These are phyloP conservation scores for Vitis rupestris DNA, from an alignment of 164 flowering plant genomes.

Conservation along the genomic window DNA sequence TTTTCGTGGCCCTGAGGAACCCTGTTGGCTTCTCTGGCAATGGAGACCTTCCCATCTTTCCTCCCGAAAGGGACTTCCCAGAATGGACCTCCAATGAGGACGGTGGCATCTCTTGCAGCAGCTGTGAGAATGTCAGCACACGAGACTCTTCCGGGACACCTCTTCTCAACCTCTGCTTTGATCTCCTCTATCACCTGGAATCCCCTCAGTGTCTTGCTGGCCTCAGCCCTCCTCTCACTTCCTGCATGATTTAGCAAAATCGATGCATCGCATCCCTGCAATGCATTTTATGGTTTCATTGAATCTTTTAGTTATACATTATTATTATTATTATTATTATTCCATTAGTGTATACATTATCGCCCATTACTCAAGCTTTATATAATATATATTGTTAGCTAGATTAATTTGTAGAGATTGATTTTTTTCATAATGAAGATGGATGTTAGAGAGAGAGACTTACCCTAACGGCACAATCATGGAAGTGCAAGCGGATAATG, in stretches of 20 bases:
- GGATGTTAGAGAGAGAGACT: neutral
- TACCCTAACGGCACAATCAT: conserved; percentile 71
- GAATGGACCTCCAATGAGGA: conserved; percentile 52
- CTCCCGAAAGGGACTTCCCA: conserved; percentile 73
- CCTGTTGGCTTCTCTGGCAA: conserved; percentile 44
- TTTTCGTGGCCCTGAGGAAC: conserved; percentile 68
- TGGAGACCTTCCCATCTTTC: conserved; percentile 62
- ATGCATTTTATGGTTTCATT: too few species aligned
- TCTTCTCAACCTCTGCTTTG: conserved; percentile 59
- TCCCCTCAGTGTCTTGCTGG: conserved; percentile 66
- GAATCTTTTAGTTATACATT: too few species aligned
- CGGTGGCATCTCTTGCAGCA: conserved; percentile 71
- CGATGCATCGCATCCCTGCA: conserved; percentile 85
- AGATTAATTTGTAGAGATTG: too few species aligned
- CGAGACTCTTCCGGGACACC: conserved; percentile 71
- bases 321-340: too few species aligned
- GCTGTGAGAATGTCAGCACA: conserved; percentile 86
- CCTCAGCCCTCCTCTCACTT: conserved; percentile 53
- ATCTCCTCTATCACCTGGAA: conserved; percentile 65
- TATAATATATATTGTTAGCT: too few species aligned
- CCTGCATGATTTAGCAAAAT: conserved; percentile 50
- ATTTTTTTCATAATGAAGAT: too few species aligned
- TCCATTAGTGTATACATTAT: too few species aligned
- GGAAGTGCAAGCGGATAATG: conserved; percentile 74
- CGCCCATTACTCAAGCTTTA: too few species aligned